Conservation (phyloP, 345 rosid genomes). For the Gossypium mustelinum region DNA sequence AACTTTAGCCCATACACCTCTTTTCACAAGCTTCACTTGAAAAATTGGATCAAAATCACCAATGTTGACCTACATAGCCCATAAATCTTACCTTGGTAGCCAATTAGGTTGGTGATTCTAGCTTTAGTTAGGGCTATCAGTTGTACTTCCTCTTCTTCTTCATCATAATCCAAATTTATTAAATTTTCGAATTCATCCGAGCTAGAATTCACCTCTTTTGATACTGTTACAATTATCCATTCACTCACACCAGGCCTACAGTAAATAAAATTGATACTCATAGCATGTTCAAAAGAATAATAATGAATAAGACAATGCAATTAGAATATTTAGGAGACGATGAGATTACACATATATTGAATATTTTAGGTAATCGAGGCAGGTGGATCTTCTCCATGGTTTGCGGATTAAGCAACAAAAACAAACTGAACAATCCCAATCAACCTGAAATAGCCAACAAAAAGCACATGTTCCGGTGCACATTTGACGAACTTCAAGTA, state of each 20-base stretch:
- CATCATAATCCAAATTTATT: no score
- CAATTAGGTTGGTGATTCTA: not conserved
- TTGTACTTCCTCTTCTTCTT: not conserved
- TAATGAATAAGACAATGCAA: not conserved
- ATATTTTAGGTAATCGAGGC: not conserved
- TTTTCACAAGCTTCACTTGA: not conserved
- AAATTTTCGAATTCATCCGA: no score
- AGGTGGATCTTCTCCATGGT: not conserved
- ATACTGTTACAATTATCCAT: not conserved
- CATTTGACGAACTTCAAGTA: not conserved
- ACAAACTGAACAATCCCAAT: not conserved
- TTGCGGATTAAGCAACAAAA: not conserved
- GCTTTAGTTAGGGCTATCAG: accelerated
- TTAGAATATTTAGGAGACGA: not conserved
- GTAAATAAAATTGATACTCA: not conserved
- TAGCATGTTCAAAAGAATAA: not conserved
- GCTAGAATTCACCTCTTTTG: not conserved
- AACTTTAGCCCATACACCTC: not conserved
- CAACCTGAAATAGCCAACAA: not conserved
- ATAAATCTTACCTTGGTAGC: not conserved
- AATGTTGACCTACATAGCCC: not conserved
- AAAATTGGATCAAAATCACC: not conserved
- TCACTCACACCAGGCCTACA: not conserved
- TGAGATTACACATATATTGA: not conserved
- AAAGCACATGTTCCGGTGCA: not conserved